Evolutionary conservation across 805 yeast genomes (phyloP).

Genomic region (Saccharomycopsis fermentans): DNA sequence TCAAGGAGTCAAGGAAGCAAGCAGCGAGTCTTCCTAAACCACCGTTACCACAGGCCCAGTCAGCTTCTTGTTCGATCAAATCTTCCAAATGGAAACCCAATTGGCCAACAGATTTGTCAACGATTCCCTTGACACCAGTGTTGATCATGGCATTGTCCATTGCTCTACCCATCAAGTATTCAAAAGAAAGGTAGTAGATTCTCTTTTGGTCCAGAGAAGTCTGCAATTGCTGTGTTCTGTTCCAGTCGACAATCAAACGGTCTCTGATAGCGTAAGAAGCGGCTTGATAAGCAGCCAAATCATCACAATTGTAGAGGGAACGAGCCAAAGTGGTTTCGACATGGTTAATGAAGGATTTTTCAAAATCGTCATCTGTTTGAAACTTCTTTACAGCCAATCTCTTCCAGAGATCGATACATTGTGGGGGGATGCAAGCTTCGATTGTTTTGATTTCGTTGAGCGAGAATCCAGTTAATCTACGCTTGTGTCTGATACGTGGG

Average conservation of each 20-base stretch:
- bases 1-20: conserved; percentile 81
- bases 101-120: conserved; percentile 47
- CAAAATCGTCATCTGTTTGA: conserved; percentile 44
- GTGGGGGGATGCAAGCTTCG: conserved; percentile 71
- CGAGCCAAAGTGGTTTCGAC: conserved; percentile 91
- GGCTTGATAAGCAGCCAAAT: conserved; percentile 87
- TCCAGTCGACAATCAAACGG: conserved; percentile 77
- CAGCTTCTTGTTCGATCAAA: conserved; percentile 76
- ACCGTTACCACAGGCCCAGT: conserved; percentile 92
- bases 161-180: conserved; percentile 91
- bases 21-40: conserved; percentile 94
- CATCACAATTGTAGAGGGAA: conserved; percentile 84
- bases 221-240: conserved; percentile 83
- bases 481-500: conserved; percentile 32
- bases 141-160: conserved; percentile 89
- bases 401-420: conserved; percentile 70
- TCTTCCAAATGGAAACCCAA: conserved; percentile 87
- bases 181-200: conserved; percentile 77
- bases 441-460: conserved; percentile 80
- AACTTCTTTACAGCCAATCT: conserved; percentile 43
- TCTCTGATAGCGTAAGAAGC: conserved; percentile 73
- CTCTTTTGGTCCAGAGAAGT: conserved; percentile 77
- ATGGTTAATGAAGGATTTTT: conserved; percentile 63
- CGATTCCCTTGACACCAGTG: conserved; percentile 52
- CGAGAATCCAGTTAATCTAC: conserved; percentile 84